Percentiles rank a stretch among this genome's conserved stretches.
phyloP scores from a whole-genome alignment of 2,329 filamentous ascomycete species.

The Aspergillus ochraceus region DNA sequence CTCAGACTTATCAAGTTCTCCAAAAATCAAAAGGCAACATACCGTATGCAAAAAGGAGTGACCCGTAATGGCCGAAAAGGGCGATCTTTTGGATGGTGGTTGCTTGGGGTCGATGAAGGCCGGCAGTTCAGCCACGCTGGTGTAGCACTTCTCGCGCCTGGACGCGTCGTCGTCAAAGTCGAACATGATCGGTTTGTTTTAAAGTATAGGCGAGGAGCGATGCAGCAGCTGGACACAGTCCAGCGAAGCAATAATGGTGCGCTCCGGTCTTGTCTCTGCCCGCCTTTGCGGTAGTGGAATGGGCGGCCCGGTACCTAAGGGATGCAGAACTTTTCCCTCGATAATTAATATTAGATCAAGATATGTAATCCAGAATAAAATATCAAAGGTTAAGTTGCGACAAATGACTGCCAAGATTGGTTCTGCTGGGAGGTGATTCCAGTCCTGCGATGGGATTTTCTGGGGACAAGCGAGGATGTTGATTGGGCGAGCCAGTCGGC shows the following conservation, averaged over 20 bases:
- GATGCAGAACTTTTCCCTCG: not conserved
- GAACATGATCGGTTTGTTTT: conserved; percentile 38
- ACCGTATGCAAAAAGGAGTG: conserved; percentile 71
- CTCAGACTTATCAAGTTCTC: not conserved
- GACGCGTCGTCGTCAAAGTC: conserved; percentile 42
- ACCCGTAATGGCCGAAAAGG: conserved; percentile 67
- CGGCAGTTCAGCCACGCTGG: conserved; percentile 67
- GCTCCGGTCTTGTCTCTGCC: not conserved
- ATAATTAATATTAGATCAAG: not conserved
- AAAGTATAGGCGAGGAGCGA: not conserved
- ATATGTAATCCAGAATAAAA: not conserved
- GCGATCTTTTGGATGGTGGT: conserved; percentile 70
- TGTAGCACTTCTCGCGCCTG: conserved; percentile 64
- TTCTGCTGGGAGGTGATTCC: not conserved
- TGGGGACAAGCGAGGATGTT: not conserved
- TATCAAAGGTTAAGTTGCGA: not conserved
- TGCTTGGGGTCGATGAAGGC: conserved; percentile 70
- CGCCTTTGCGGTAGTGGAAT: not conserved
- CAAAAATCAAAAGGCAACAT: conserved; percentile 3
- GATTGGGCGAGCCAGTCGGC: conserved; percentile 1
- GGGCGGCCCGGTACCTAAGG: not conserved
- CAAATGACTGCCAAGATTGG: not conserved
- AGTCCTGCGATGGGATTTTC: not conserved
- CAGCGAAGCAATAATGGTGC: not conserved
- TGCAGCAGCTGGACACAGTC: not conserved